These are phyloP conservation scores for Sporothrix pseudoabietina DNA, from an alignment of 2,329 filamentous ascomycete species.

Conservation along the genomic window DNA sequence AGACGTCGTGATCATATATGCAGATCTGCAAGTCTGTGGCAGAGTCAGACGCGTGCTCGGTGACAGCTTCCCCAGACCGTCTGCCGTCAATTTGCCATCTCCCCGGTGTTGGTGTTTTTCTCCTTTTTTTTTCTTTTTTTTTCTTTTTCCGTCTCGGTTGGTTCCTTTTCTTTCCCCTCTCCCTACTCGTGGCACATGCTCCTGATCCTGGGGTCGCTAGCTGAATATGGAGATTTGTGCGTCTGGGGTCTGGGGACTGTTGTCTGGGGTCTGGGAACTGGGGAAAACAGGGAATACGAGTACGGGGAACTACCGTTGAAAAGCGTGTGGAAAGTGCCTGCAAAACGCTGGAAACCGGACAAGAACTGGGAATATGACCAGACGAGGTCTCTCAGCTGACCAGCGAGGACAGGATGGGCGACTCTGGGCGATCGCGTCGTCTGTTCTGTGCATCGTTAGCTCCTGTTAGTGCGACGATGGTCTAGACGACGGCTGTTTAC, in stretches of 20 bases:
- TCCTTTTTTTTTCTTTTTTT: background rate
- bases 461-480: background rate
- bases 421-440: background rate
- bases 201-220: background rate
- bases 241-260: background rate
- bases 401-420: background rate
- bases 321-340: background rate
- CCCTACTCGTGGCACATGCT: background rate
- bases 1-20: background rate
- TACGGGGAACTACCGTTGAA: background rate
- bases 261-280: background rate
- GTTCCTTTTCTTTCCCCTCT: background rate
- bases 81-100: conserved; percentile 3
- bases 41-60: background rate
- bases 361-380: background rate
- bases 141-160: background rate
- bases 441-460: background rate
- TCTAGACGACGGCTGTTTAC: background rate
- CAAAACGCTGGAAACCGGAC: background rate
- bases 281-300: background rate
- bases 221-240: background rate
- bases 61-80: background rate
- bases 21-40: background rate
- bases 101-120: too few species aligned
- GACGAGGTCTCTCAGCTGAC: background rate